Base-by-base conservation (phyloP, 768 basidiomycete species). In the Leccinellum albellum region DNA sequence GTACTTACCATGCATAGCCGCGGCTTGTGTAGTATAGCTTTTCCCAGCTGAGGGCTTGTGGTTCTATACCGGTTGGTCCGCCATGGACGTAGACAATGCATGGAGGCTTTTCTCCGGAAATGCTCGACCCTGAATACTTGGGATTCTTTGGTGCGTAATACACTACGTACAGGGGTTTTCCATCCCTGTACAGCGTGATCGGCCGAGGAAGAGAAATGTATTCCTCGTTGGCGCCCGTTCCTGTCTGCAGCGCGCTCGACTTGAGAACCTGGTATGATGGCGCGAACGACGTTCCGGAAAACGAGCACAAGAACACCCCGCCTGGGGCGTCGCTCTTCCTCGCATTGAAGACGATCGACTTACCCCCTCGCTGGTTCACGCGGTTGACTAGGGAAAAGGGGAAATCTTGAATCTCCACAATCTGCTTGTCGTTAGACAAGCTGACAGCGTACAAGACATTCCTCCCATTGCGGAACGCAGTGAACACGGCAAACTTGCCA, bases 81-180 rank as follows among this genome's bases (percentile, higher is more conserved):
- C 91, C 91, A 57, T 92, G 91, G 5, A 80, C 78, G 33, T 76
- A 62, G 13, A 89, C 73, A 8, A 90, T 75, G 54, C 82, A 84
- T 9, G 91, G 91, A 1, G 91, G 91, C 50, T 76, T 78, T 68
- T 88, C 85, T 4, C 75, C 79, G 0, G 68, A 61, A 14, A 71
- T 69, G 44, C 70, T 80, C 4, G 78, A 73, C 0, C 80, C 85
- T 1, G 69, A 63, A 60, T 85, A 91, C 0, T 73, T 66, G 0
- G 86, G 84, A 64, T 90, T 90, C 50, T 73, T 78, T 0, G 91
- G 90, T 0, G 82, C 75, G 62, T 87, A 88, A 65, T 79, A 88
- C 26, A 89, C 75, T 20, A 83, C 81, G 64, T 91, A 79, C 12
- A 90, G 64, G 0, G 79, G 75, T 26, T 74, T 69, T 28, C 64